phyloP scores from a whole-genome alignment of 345 rosid species.

The Corchorus olitorius region DNA sequence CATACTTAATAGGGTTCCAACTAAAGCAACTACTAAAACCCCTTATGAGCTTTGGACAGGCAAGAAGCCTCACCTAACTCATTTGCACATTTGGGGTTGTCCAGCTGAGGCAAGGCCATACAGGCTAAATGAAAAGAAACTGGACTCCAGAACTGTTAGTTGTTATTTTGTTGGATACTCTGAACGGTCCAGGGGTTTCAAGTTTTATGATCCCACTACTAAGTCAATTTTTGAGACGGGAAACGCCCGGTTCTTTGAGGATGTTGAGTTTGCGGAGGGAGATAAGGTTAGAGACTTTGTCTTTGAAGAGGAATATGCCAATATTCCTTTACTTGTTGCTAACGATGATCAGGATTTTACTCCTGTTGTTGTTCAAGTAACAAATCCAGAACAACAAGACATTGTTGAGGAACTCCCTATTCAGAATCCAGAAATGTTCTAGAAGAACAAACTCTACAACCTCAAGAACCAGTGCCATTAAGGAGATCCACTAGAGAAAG shows the following conservation, averaged over 20 bases:
- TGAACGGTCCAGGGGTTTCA: background rate
- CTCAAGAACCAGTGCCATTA: background rate
- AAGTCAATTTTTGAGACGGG: background rate
- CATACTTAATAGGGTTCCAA: too few relatives aligned
- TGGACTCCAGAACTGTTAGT: background rate
- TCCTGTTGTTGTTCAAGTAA: background rate
- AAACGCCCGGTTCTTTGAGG: background rate
- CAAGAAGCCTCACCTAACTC: too few relatives aligned
- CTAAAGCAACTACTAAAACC: too few relatives aligned
- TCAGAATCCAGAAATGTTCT: background rate
- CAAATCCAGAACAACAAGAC: background rate
- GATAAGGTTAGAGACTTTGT: background rate
- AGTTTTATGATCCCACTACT: background rate
- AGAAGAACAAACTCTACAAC: background rate
- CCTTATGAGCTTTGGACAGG: too few relatives aligned
- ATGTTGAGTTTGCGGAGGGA: background rate
- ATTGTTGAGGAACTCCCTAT: background rate
- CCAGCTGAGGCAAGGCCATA: too few relatives aligned
- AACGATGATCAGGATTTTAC: background rate
- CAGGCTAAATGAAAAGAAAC: background rate
- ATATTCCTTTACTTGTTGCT: background rate
- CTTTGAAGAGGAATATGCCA: background rate
- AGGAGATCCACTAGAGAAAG: slow-evolving; percentile 12
- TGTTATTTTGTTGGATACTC: background rate
- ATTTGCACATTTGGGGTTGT: too few relatives aligned